Conservation (phyloP, 1,284 basidiomycete genomes). For the Leccinum variabile region DNA sequence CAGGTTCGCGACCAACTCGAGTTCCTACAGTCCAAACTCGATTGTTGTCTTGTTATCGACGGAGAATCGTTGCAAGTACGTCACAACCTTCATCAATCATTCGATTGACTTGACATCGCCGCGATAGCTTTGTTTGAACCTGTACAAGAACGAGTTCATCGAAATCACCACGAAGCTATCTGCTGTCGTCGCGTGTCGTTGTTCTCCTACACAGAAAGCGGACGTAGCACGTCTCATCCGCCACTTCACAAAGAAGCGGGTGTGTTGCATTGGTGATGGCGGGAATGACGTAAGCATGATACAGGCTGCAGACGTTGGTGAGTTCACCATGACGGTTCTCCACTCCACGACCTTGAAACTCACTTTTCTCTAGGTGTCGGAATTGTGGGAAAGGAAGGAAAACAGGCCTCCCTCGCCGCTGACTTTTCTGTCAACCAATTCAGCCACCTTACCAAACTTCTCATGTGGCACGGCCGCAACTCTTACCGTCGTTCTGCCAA, state of each 20-base stretch:
- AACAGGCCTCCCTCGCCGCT: slow-evolving; percentile 95
- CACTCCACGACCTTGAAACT: slow-evolving; percentile 2
- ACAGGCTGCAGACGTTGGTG: slow-evolving; percentile 91
- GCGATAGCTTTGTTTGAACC: slow-evolving; percentile 78
- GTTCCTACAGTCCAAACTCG: slow-evolving; percentile 91
- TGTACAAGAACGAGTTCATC: slow-evolving; percentile 93
- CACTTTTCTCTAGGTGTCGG: slow-evolving; percentile 71
- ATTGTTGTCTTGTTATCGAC: slow-evolving; percentile 98
- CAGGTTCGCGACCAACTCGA: slow-evolving; percentile 90
- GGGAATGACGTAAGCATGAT: slow-evolving; percentile 98
- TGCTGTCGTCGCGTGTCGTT: slow-evolving; percentile 95
- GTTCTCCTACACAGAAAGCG: slow-evolving; percentile 98
- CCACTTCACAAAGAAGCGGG: slow-evolving; percentile 86
- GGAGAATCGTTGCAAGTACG: slow-evolving; percentile 92
- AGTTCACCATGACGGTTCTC: slow-evolving; percentile 33
- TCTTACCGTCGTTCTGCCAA: slow-evolving; percentile 98
- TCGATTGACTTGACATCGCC: slow-evolving; percentile 1
- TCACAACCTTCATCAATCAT: slow-evolving; percentile 1
- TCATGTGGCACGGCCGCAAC: slow-evolving; percentile 97
- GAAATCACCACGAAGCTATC: slow-evolving; percentile 94
- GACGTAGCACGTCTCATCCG: slow-evolving; percentile 95
- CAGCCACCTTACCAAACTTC: slow-evolving; percentile 90
- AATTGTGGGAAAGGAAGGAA: slow-evolving; percentile 98
- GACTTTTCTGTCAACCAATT: slow-evolving; percentile 99
- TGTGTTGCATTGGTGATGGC: slow-evolving; percentile 97